A percentile compares a stretch with the other conserved stretches of the same genome.
Evolutionary conservation across 345 rosid genomes (phyloP).

Genomic region (Hibiscus mutabilis): DNA sequence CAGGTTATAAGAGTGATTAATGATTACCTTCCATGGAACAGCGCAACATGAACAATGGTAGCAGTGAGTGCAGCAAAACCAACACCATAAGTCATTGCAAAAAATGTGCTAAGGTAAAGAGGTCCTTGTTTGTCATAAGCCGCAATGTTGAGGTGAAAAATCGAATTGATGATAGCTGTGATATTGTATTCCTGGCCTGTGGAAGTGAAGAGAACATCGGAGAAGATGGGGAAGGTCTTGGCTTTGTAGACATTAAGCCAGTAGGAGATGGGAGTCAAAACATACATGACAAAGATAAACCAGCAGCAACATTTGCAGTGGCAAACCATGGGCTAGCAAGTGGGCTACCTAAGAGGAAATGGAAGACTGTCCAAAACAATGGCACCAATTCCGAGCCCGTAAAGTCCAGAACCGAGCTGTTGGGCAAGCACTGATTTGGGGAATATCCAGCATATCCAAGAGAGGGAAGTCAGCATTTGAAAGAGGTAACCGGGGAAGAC

Average conservation of each 20-base stretch:
- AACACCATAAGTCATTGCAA: slow-evolving; percentile 80
- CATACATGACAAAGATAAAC: slow-evolving; percentile 63
- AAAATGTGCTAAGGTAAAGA: slow-evolving; percentile 76
- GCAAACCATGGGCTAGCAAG: slow-evolving; percentile 99
- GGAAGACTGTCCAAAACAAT: slow-evolving; percentile 87
- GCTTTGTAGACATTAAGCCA: slow-evolving; percentile 75
- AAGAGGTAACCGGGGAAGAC: slow-evolving; percentile 89
- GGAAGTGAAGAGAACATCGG: slow-evolving; percentile 63
- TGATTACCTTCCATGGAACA: slow-evolving; percentile 84
- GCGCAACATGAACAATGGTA: slow-evolving; percentile 67
- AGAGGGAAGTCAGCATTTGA: slow-evolving; percentile 73
- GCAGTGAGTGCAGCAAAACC: slow-evolving; percentile 91
- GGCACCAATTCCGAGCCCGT: slow-evolving; percentile 76
- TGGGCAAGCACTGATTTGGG: slow-evolving; percentile 72
- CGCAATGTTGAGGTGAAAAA: slow-evolving; percentile 63
- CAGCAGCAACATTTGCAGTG: slow-evolving; percentile 86
- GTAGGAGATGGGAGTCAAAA: slow-evolving; percentile 65
- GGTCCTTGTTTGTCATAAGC: slow-evolving; percentile 80
- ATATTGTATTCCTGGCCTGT: slow-evolving; percentile 72
- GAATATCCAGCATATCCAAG: slow-evolving; percentile 92
- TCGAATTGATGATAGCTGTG: slow-evolving; percentile 55
- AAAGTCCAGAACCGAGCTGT: slow-evolving; percentile 87
- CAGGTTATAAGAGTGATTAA: background rate
- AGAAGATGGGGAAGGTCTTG: slow-evolving; percentile 80
- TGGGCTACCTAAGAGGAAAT: slow-evolving; percentile 96